A percentile compares a stretch with the other conserved stretches of the same genome.
These are phyloP conservation scores for Neopestalotiopsis clavispora DNA, from an alignment of 2,329 filamentous ascomycete genomes.

Conservation along the genomic window DNA sequence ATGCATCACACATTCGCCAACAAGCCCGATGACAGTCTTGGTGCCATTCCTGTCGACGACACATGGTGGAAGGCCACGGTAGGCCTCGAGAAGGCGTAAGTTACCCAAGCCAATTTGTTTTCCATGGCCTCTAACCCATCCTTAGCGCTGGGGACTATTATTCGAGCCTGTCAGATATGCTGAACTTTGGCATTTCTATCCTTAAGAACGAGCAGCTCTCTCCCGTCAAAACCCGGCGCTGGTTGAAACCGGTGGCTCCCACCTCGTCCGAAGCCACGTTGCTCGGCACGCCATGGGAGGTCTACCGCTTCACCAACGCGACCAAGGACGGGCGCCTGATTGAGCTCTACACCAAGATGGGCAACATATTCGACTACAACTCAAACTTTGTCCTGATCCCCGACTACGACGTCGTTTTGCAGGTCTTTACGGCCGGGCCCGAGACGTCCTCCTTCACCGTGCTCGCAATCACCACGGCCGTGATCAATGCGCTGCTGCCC, in stretches of 20 bases:
- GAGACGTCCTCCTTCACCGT: not conserved
- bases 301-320: conserved; percentile 35
- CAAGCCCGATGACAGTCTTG: conserved; percentile 23
- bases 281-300: conserved; percentile 42
- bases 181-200: conserved; percentile 46
- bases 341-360: conserved; percentile 40
- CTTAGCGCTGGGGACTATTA: conserved; percentile 50
- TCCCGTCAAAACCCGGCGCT: conserved; percentile 41
- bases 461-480: conserved; percentile 23
- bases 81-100: conserved; percentile 33
- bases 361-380: conserved; percentile 37
- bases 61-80: conserved; percentile 27
- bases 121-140: too few relatives aligned
- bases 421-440: conserved; percentile 30
- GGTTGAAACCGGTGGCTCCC: conserved; percentile 36
- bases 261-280: conserved; percentile 33
- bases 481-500: conserved; percentile 40
- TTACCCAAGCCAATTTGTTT: too few relatives aligned
- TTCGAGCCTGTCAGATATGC: conserved; percentile 46
- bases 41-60: conserved; percentile 27
- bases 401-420: conserved; percentile 37
- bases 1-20: conserved; percentile 28
- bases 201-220: conserved; percentile 42
- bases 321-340: conserved; percentile 35
- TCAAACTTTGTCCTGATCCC: conserved; percentile 37